phyloP scores from a whole-genome alignment of 768 basidiomycete species.

The Suillus discolor region DNA sequence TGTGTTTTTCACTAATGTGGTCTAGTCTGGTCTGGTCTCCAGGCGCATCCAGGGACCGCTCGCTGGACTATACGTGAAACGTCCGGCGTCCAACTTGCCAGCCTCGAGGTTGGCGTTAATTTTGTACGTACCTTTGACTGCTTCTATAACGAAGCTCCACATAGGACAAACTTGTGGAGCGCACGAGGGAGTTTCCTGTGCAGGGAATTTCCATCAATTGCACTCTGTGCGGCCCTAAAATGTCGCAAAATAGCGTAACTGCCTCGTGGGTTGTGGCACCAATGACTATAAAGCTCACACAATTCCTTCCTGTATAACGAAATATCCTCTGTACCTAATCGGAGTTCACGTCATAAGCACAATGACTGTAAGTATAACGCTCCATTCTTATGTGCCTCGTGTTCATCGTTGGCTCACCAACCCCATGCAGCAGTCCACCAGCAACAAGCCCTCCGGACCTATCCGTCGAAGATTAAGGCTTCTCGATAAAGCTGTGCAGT shows the following conservation, averaged over 20 bases:
- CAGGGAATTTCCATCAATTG: constrained; percentile 8
- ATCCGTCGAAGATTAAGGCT: constrained; percentile 3
- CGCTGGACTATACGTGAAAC: constrained; percentile 3
- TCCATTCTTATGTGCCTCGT: constrained; percentile 4
- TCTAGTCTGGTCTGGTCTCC: constrained; percentile 5
- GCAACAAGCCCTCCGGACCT: background rate
- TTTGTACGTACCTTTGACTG: background rate
- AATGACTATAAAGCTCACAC: constrained; percentile 1
- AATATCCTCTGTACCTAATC: constrained; percentile 1
- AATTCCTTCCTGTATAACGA: background rate
- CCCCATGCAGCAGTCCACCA: background rate
- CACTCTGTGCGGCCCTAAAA: constrained; percentile 4
- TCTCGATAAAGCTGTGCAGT: constrained; percentile 2
- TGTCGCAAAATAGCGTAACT: background rate
- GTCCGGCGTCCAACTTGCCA: constrained; percentile 1
- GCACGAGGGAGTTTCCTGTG: constrained; percentile 4
- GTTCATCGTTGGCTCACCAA: background rate
- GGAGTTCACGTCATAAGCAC: background rate
- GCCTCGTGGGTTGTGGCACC: constrained; percentile 2
- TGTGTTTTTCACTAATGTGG: constrained; percentile 4
- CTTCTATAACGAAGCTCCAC: constrained; percentile 5
- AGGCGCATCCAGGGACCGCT: constrained; percentile 4
- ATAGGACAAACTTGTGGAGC: constrained; percentile 2
- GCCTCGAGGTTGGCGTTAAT: constrained; percentile 6
- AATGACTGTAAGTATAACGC: constrained; percentile 1